Base-by-base conservation (phyloP, 768 basidiomycete genomes). In the Leucocoprinus birnbaumii region DNA sequence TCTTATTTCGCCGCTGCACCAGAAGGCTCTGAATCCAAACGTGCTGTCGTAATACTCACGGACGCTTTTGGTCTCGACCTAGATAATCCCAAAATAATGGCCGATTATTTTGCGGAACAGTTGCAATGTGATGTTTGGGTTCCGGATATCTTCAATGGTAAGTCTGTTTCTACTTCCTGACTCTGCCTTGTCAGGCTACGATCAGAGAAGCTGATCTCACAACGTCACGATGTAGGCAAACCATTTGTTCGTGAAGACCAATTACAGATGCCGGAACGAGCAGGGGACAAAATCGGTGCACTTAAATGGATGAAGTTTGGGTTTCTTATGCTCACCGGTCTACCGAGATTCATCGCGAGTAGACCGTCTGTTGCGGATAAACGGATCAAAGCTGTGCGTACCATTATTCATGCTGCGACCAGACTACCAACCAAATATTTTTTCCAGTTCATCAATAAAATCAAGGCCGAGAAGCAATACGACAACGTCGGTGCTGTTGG, bases 71-170 rank as follows among this genome's bases (percentile, higher is more conserved):
- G 83, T 0, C 66, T 85, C 4, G 68, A 72, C 3, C 62, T 85
- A 26, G 67, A 72, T 34, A 85, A 85, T 59, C 72, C 68, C 58
- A 83, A 80, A 60, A 72, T 87, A 54, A 68, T 85, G 4, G 83
- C 84, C 1, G 84, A 86, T 65, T 67, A 71, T 24, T 62, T 84
- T 21, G 73, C 83, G 7, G 66, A 74, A 53, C 60, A 66, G 16
- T 61, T 85, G 25, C 66, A 71, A 16, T 81, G 83, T 58, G 85
- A 86, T 59, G 83, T 85, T 16, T 86, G 81, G 78, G 72, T 83
- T 16, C 85, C 84, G 8, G 83, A 87, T 66, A 65, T 82, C 46
- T 86, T 85, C 59, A 63, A 71, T 57, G 85, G 84, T 80, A 74
- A 46, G 31, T 31, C 75, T 18, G 62, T 82, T 41, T 56, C 82